A percentile compares a stretch with the other conserved stretches of the same genome.
Evolutionary conservation across 2,329 filamentous ascomycete genomes (phyloP).

Genomic region (Paracoccidioides lutzii): DNA sequence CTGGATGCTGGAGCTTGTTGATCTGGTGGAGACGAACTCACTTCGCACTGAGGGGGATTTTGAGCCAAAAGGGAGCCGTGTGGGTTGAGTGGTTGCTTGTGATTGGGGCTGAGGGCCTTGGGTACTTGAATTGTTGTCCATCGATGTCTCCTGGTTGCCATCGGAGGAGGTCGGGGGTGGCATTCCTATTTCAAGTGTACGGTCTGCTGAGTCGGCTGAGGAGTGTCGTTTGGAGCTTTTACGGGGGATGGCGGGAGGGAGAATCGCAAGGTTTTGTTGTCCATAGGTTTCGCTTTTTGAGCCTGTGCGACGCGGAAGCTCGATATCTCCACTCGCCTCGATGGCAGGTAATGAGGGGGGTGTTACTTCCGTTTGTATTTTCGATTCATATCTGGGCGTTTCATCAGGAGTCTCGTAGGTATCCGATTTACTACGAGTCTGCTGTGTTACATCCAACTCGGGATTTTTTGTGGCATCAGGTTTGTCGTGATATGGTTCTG

Average conservation of each 20-base stretch:
- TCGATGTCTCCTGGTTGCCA: conserved; percentile 7
- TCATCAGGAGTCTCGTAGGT: conserved; percentile 11
- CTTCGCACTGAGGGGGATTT: conserved; percentile 25
- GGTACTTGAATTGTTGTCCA: conserved; percentile 8
- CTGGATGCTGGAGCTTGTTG: conserved; percentile 26
- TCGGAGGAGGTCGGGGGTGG: conserved; percentile 11
- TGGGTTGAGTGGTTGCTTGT: conserved; percentile 13
- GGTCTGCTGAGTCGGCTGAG: conserved; percentile 10
- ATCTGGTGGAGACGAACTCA: conserved; percentile 25
- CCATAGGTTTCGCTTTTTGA: conserved; percentile 44
- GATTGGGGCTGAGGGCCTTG: conserved; percentile 4
- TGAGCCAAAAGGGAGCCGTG: conserved; percentile 32
- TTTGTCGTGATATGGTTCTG: conserved; percentile 51
- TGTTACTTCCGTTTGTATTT: neutral
- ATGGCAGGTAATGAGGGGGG: conserved; percentile 48
- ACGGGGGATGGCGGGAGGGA: conserved; percentile 49
- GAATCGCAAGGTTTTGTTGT: conserved; percentile 25
- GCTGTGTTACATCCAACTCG: conserved; percentile 12
- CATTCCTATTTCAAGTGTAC: conserved; percentile 7
- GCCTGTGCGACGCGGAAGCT: conserved; percentile 49
- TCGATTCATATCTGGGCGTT: conserved; percentile 11
- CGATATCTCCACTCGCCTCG: conserved; percentile 46
- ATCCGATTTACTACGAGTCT: neutral
- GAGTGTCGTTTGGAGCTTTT: conserved; percentile 54
- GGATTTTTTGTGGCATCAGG: conserved; percentile 24